These are phyloP conservation scores for Cutaneotrichosporon spelunceum DNA, from an alignment of 1,284 basidiomycete genomes.

Conservation along the genomic window DNA sequence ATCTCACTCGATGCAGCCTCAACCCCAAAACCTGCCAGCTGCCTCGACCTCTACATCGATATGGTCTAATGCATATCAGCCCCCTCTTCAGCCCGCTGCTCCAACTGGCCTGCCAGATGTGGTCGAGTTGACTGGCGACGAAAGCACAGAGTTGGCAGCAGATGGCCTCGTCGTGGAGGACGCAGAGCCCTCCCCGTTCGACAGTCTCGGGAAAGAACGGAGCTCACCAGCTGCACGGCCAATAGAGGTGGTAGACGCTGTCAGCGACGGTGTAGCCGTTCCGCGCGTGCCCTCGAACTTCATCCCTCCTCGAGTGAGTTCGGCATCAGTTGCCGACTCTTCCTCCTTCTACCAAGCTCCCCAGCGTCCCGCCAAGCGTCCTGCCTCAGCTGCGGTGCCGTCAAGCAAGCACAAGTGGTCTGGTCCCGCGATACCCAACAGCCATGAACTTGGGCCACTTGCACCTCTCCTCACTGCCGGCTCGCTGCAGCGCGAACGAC, in stretches of 20 bases:
- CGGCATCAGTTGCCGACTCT: constrained; percentile 1
- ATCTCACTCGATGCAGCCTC: neutral
- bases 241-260: neutral
- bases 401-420: constrained; percentile 1
- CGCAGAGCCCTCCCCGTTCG: constrained; percentile 4
- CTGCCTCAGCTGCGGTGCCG: neutral
- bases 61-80: neutral
- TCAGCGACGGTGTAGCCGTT: neutral
- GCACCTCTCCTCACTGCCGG: neutral
- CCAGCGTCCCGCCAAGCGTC: neutral
- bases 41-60: neutral
- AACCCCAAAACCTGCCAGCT: neutral
- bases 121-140: neutral
- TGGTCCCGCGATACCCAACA: constrained; percentile 5
- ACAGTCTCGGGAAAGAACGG: neutral
- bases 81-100: neutral
- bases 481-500: constrained; percentile 20
- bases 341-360: constrained; percentile 3
- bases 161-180: neutral
- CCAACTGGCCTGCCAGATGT: neutral
- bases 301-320: neutral
- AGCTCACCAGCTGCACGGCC: neutral
- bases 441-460: constrained; percentile 1
- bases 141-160: neutral
- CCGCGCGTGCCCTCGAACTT: neutral